Evolutionary conservation across 495 filamentous ascomycete genomes (phyloP).

Genomic region (Platismatia glauca): DNA sequence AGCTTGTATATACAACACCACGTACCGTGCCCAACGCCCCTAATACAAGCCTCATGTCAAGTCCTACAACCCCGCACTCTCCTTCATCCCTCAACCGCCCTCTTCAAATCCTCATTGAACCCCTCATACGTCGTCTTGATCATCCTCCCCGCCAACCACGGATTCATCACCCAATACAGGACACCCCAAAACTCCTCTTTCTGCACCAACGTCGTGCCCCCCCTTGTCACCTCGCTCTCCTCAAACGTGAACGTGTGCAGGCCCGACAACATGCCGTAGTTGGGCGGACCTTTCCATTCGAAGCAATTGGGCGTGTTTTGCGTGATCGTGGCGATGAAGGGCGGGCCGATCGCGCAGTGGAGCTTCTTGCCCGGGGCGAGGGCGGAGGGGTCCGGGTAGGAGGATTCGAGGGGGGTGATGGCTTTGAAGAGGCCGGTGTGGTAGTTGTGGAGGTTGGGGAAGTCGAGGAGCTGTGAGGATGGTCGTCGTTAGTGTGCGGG

Average conservation of each 20-base stretch:
- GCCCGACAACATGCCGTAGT: not conserved
- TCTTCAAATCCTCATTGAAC: slow-evolving; percentile 9
- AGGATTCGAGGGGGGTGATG: not conserved
- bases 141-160: not conserved
- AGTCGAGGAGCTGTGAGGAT: not conserved
- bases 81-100: not conserved
- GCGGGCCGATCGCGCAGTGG: not conserved
- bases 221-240: not conserved
- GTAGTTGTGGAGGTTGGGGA: not conserved
- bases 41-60: not conserved
- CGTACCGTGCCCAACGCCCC: not conserved
- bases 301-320: not conserved
- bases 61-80: not conserved
- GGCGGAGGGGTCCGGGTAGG: not conserved
- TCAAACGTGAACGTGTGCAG: not conserved
- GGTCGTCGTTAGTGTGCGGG: no score
- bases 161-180: not conserved
- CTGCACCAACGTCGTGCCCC: not conserved
- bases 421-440: not conserved
- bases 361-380: not conserved
- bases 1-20: no score
- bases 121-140: not conserved
- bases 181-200: not conserved
- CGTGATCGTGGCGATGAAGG: not conserved
- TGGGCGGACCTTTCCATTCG: not conserved